Base-by-base conservation (phyloP, 805 yeast genomes). In the Naumovozyma castellii region DNA sequence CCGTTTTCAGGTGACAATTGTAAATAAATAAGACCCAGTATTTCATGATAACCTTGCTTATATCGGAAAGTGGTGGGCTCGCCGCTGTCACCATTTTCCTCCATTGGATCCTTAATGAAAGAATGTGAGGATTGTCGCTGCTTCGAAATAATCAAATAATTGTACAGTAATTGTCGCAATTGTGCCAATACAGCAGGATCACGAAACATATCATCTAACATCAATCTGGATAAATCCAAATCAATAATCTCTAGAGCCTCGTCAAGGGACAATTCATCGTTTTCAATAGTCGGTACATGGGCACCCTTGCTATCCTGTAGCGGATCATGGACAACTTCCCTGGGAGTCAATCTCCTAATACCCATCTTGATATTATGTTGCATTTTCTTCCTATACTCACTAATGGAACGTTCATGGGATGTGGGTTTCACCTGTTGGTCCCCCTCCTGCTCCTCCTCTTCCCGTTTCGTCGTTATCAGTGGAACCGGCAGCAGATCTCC, bases 11-110 rank as follows among this genome's bases (percentile, higher is more conserved):
- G 36, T 34, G 48, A 44, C 14, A 56, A 35, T 36, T 57, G 59
- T 37, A 57, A 29, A 37, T 50, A 59, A 6, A 58, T 46, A 28
- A 53, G 38, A 9, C 57, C 59, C 17, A 59, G 45, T 9, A 59
- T 34, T 39, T 59, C 64, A 38, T 59, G 64, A 39, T 48, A 57
- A 1, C 64, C 64, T 39, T 59, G 64, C 37, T 49, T 56, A 43
- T 59, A 59, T 34, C 32, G 27, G 29, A 37, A 41, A 9, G 14
- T 33, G 15, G 13, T n/a, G n/a, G n/a, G n/a, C n/a, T n/a, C n/a
- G n/a, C n/a, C n/a, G n/a, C n/a, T n/a, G n/a, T n/a, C n/a, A n/a
- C n/a, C n/a, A n/a, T n/a, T n/a, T n/a, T n/a, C n/a, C n/a, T n/a
- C n/a, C n/a, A n/a, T n/a, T n/a, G n/a, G n/a, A n/a, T n/a, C n/a